Percentiles rank a stretch among this genome's conserved stretches.
These are phyloP conservation scores for Metschnikowia sp. DNA, from an alignment of 805 yeast genomes.

Conservation along the genomic window DNA sequence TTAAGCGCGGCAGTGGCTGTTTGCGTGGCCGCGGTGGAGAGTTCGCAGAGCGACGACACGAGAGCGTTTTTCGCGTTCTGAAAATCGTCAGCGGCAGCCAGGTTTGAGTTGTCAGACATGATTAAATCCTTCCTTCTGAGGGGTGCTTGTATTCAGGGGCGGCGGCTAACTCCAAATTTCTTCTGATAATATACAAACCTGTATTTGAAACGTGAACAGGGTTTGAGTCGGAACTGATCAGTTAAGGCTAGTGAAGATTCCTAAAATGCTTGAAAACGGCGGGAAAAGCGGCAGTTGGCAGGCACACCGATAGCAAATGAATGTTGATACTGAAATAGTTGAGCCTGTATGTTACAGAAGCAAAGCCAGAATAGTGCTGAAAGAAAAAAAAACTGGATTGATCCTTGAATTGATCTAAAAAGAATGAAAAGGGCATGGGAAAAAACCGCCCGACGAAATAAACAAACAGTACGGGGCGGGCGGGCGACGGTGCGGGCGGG, in stretches of 20 bases:
- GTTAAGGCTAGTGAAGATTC: no score
- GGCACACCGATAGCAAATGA: no score
- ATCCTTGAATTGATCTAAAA: no score
- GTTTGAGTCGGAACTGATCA: no score
- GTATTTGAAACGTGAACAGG: background rate
- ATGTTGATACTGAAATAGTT: no score
- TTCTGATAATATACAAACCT: background rate
- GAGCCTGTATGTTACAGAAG: no score
- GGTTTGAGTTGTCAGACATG: background rate
- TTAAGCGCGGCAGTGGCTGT: slow-evolving; percentile 78
- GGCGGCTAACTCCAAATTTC: background rate
- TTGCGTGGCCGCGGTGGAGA: slow-evolving; percentile 82
- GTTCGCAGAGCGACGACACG: slow-evolving; percentile 75
- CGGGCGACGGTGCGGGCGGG: background rate
- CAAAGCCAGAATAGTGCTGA: no score
- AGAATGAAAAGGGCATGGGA: no score
- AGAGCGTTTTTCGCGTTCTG: slow-evolving; percentile 33
- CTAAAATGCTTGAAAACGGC: no score
- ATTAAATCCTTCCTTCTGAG: background rate
- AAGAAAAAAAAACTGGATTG: no score
- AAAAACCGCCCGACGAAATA: background rate
- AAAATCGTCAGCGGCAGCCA: slow-evolving; percentile 1
- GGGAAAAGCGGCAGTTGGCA: no score
- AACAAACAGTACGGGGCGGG: slow-evolving; percentile 3
- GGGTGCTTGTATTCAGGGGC: background rate